Base-by-base conservation (phyloP, 2,329 filamentous ascomycete species). In the Cladophialophora psammophila region DNA sequence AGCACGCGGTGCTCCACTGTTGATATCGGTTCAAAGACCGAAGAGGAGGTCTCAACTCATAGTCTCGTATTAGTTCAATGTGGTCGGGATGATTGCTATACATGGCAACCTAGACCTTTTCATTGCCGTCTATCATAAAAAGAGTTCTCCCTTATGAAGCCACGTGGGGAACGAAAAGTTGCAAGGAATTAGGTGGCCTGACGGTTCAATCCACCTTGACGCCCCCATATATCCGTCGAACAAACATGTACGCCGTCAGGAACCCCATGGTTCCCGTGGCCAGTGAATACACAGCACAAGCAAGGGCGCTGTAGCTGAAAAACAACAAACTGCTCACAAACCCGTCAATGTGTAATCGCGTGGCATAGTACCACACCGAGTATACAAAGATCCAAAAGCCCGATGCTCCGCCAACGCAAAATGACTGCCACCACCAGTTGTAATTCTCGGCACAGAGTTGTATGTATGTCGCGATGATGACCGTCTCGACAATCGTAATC, bases 401-500 rank as follows among this genome's bases (percentile, higher is more conserved):
- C 72, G 89, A 92, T 72, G 89, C 88, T 56, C 90, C 90, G 53
- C 93, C 93, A 8, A 93, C 87, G 57, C 92, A 80, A 81, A 96
- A 95, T 60, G 90, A 92, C 77, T 92, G 91, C 92, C 92, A 96
- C 91, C 91, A 95, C 93, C 93, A 96, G 77, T 92, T 87, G 79
- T 95, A 90, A 78, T 96, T 93, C 85, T 96, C 93, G 1, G 88
- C 85, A 80, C 92, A 94, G 18, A 96, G 86, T 79, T 92, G 90
- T 56, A 91, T 86, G 78, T 96, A 96, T 15, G 93, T 90, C 1
- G 89, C 89, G 66, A 96, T 92, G 26, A 96, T 87, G 0, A 91
- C 94, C 60, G 94, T 91, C 80, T 95, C 91, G 72, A 92, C 88
- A 35, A 96, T 87, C 0, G 91, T 93, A 50, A 95, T 78, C 35